These are phyloP conservation scores for Alternaria ventricosa DNA, from an alignment of 2,329 filamentous ascomycete genomes.

Conservation along the genomic window DNA sequence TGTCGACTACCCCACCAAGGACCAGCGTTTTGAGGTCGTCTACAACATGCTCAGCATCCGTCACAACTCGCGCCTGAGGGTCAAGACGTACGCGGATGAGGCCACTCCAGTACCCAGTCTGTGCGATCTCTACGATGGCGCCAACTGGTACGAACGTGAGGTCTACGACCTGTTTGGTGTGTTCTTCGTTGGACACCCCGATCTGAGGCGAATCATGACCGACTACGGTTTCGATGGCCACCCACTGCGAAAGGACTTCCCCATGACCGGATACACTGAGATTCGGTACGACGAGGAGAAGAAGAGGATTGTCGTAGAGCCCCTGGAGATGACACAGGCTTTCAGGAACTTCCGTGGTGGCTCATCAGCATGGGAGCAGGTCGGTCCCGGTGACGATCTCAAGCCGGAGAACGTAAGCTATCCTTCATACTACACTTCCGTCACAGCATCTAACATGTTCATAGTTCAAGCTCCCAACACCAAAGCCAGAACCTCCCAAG, in stretches of 20 bases:
- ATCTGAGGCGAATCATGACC: slow-evolving; percentile 97
- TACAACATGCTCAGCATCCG: slow-evolving; percentile 97
- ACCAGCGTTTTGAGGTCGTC: slow-evolving; percentile 95
- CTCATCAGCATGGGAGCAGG: slow-evolving; percentile 67
- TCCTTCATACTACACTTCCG: not conserved
- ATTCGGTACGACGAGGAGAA: slow-evolving; percentile 99
- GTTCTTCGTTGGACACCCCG: slow-evolving; percentile 94
- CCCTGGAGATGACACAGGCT: slow-evolving; percentile 94
- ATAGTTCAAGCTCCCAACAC: slow-evolving; percentile 89
- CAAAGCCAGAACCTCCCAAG: slow-evolving; percentile 87
- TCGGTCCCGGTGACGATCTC: slow-evolving; percentile 74
- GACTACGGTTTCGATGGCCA: slow-evolving; percentile 99
- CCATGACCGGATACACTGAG: slow-evolving; percentile 96
- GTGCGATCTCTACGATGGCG: slow-evolving; percentile 86
- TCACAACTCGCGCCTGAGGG: slow-evolving; percentile 93
- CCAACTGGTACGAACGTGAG: slow-evolving; percentile 98
- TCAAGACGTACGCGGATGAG: slow-evolving; percentile 99
- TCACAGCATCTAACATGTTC: slow-evolving; percentile 3
- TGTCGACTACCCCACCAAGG: slow-evolving; percentile 93
- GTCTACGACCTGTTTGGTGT: slow-evolving; percentile 98
- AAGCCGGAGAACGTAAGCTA: slow-evolving; percentile 70
- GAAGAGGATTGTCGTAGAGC: slow-evolving; percentile 98
- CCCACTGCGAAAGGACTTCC: slow-evolving; percentile 96
- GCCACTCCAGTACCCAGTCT: slow-evolving; percentile 90
- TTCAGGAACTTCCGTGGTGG: slow-evolving; percentile 98